Evolutionary conservation across 768 basidiomycete species (phyloP).

Genomic region (Antrodiella citrinella): DNA sequence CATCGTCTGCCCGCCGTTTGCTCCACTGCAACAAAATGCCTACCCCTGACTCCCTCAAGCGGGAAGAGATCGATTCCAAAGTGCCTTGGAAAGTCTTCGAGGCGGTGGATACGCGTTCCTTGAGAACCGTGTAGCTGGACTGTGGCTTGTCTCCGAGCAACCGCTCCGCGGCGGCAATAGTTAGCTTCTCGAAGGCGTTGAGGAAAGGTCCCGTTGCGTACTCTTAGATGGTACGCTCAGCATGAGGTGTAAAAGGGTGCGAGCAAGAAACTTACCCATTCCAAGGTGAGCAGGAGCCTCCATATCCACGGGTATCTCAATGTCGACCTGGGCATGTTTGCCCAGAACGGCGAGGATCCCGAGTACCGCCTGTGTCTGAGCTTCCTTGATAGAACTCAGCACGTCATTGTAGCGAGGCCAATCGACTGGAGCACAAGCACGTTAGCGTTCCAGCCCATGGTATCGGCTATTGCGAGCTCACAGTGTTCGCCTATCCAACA

Average conservation of each 20-base stretch:
- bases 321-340: not conserved
- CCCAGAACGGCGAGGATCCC: constrained; percentile 3
- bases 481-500: constrained; percentile 18
- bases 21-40: constrained; percentile 6
- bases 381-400: constrained; percentile 6
- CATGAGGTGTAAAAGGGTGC: not conserved
- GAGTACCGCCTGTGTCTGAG: constrained; percentile 1
- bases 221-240: constrained; percentile 1
- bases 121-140: not conserved
- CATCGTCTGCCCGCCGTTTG: constrained; percentile 3
- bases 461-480: no score
- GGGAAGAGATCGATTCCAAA: not conserved
- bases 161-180: not conserved
- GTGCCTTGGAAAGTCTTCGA: not conserved
- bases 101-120: not conserved
- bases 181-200: constrained; percentile 9
- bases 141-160: not conserved
- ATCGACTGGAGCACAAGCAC: no score
- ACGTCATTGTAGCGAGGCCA: constrained; percentile 19
- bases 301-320: constrained; percentile 4
- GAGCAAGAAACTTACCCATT: not conserved
- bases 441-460: no score
- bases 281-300: constrained; percentile 6
- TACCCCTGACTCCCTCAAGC: constrained; percentile 5
- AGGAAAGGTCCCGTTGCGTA: constrained; percentile 15